A percentile compares a stretch with the other conserved stretches of the same genome.
These are phyloP conservation scores for Calocera cornea DNA, from an alignment of 768 basidiomycete genomes.

Conservation along the genomic window DNA sequence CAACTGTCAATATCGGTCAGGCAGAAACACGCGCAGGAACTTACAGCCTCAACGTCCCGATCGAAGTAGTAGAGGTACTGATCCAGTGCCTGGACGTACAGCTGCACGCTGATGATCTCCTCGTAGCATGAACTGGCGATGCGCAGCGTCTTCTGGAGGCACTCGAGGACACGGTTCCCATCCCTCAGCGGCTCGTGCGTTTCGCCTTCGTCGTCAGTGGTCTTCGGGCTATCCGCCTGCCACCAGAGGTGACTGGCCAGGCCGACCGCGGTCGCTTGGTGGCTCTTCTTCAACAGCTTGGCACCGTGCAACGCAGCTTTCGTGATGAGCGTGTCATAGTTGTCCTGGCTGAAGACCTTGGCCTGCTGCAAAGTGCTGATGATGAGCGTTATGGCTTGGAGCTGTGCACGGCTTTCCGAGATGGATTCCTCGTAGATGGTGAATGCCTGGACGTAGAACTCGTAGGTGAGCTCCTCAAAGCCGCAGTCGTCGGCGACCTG, in stretches of 20 bases:
- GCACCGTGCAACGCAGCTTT: slow-evolving; percentile 97
- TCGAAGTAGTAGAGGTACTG: slow-evolving; percentile 95
- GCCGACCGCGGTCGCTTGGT: slow-evolving; percentile 89
- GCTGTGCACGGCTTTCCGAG: slow-evolving; percentile 85
- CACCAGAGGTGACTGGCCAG: slow-evolving; percentile 97
- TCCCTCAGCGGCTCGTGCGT: slow-evolving; percentile 41
- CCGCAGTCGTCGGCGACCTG: slow-evolving; percentile 90
- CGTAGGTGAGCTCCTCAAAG: slow-evolving; percentile 92
- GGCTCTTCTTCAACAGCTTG: slow-evolving; percentile 93
- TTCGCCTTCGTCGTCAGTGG: neutral
- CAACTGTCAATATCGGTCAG: neutral
- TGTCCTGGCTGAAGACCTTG: slow-evolving; percentile 83
- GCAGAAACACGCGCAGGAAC: slow-evolving; percentile 24
- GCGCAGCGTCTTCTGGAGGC: slow-evolving; percentile 88
- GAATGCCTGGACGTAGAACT: slow-evolving; percentile 95
- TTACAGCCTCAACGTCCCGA: slow-evolving; percentile 76
- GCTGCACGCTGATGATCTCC: slow-evolving; percentile 89
- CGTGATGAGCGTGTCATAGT: slow-evolving; percentile 94
- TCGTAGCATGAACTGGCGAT: slow-evolving; percentile 95
- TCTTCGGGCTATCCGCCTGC: slow-evolving; percentile 49
- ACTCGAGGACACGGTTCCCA: slow-evolving; percentile 94
- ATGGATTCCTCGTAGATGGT: slow-evolving; percentile 97
- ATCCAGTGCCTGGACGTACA: slow-evolving; percentile 93
- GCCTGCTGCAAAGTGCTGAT: slow-evolving; percentile 82
- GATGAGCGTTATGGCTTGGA: slow-evolving; percentile 93